Base-by-base conservation (phyloP, 441 rosid species). In the Bocquillonia castaneifolia region DNA sequence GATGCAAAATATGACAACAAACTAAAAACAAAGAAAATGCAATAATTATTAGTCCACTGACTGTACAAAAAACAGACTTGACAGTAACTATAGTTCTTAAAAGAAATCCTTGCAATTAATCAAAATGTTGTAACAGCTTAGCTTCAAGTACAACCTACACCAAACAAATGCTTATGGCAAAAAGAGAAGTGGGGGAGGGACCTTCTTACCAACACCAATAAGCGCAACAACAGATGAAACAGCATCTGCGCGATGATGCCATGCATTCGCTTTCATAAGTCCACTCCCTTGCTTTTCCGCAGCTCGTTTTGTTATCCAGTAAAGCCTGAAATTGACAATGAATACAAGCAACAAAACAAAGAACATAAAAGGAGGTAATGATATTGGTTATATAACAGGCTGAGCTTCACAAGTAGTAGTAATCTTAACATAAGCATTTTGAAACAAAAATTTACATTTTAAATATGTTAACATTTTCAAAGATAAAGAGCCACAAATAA, bases 181-280 rank as follows among this genome's bases (percentile, higher is more conserved):
- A n/a, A 40, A 5, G n/a, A 59, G 32, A 20, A 64, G 61, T n/a
- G n/a, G n/a, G n/a, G n/a, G n/a, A n/a, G n/a, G n/a, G n/a, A n/a
- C n/a, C 32, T 65, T 70, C 86, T 83, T 86, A 91, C 99, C 99
- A 80, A 88, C 94, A 64, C 99, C 99, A 73, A 93, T 73, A 55
- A 93, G 90, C 50, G 97, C 93, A 78, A 93, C 92, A 42, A 93
- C 64, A 52, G 97, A 93, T 42, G 99, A 93, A 73, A 93, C 76
- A 20, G 97, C 99, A 87, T 93, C 95, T 34, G 89, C 86, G 45
- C 97, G 97, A 80, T 91, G 99, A 81, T 93, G 99, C 99, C 99
- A 93, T 58, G 99, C 99, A 83, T 91, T 93, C 71, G 99, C 99
- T 79, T 83, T 93, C 99, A 93, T 93, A 66, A 93, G 79, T 56